These are phyloP conservation scores for Chlorella variabilis DNA, from an alignment of 163 green algal species.

Conservation along the genomic window DNA sequence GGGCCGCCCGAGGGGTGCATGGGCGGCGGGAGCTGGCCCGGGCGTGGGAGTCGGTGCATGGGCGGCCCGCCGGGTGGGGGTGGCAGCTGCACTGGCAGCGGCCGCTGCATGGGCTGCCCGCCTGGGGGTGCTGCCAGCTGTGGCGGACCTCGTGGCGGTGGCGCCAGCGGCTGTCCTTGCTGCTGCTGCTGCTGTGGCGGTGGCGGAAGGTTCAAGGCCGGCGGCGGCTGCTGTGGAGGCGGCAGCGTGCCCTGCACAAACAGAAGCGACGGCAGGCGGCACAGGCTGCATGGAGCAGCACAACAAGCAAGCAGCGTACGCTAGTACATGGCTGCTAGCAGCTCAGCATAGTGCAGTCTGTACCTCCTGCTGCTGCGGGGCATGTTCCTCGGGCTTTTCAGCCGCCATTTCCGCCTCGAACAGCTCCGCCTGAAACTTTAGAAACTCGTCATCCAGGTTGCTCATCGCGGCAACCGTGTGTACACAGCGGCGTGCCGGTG, in stretches of 20 bases:
- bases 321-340: too few relatives aligned
- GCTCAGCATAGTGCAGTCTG: not conserved
- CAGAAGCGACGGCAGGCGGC: not conserved
- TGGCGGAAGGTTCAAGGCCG: not conserved
- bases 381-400: not conserved
- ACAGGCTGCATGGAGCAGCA: too few relatives aligned
- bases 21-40: not conserved
- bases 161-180: not conserved
- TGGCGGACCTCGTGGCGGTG: not conserved
- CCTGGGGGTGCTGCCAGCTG: not conserved
- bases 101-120: not conserved
- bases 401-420: slow-evolving; percentile 12
- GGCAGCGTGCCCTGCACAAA: not conserved
- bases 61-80: not conserved
- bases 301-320: too few relatives aligned
- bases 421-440: slow-evolving; percentile 58
- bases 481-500: too few relatives aligned
- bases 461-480: not conserved
- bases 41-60: not conserved
- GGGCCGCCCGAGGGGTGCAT: not conserved
- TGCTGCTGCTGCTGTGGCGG: not conserved
- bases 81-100: not conserved
- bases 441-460: slow-evolving; percentile 56
- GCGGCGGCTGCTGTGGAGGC: not conserved
- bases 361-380: not conserved